Base-by-base conservation (phyloP, 2,329 filamentous ascomycete species). In the Xylaria polymorpha region DNA sequence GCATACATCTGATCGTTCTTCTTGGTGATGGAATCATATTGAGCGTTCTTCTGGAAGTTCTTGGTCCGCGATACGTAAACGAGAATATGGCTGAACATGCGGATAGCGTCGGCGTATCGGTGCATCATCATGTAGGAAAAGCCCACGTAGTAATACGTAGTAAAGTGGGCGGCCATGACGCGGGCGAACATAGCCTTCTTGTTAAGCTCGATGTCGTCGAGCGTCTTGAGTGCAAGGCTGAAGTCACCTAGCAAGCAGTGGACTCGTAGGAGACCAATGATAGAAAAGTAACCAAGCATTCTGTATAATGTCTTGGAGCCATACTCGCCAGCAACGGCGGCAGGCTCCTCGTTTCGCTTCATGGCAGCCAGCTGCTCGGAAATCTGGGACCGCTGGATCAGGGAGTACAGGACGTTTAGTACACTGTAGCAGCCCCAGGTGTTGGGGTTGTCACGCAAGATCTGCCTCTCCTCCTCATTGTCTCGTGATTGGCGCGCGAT, bases 101-200 rank as follows among this genome's bases (percentile, higher is more conserved):
- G 94, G 85, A 99, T 98, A 82, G 96, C 96, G 83, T 99, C 96
- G 83, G 94, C 93, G 82, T 99, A 99, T 81, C 96, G 93, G 85
- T 96, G 94, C 93, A 98, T 97, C 96, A 99, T 99, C 95, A 99
- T 98, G 91, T 99, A 99, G 76, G 94, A 97, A 90, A 99, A 99
- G 76, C 96, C 96, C 72, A 99, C 95, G 82, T 98, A 98, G 90
- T 99, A 99, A 90, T 98, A 99, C 74, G 96, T 99, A 75, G 95
- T 98, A 86, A 98, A 98, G 87, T 99, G 96, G 67, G 96, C 96
- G 64, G 96, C 95, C 96, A 99, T 98, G 81, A 99, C 96, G 74
- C 96, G 93, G 72, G 96, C 95, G 81, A 99, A 99, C 93, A 98
- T 98, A 83, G 96, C 94, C 88, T 98, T 98, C 88, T 99, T 99